Conservation (phyloP, 352 stramenopile genomes). For the Globisporangium okanoganense region DNA sequence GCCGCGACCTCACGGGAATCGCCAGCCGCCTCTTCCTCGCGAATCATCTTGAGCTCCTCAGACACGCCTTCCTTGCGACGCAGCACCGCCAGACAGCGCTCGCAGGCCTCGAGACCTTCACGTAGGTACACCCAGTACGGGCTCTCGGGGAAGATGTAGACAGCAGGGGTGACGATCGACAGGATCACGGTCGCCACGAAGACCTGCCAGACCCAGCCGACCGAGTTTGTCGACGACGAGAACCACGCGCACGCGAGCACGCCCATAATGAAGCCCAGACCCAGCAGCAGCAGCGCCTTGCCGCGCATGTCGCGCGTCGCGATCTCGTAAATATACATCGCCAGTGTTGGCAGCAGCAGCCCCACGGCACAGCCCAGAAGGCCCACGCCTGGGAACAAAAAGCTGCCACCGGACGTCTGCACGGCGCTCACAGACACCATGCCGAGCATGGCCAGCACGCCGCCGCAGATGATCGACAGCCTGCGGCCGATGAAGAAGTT, state of each 20-base stretch:
- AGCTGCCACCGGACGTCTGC: conserved; percentile 40
- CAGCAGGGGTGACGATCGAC: conserved; percentile 70
- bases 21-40: conserved; percentile 52
- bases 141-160: conserved; percentile 85
- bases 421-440: conserved; percentile 70
- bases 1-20: conserved; percentile 25
- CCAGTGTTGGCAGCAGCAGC: conserved; percentile 66
- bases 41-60: conserved; percentile 75
- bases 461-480: conserved; percentile 67
- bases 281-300: conserved; percentile 74
- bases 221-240: conserved; percentile 58
- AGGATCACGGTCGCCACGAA: conserved; percentile 77
- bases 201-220: conserved; percentile 84
- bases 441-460: conserved; percentile 59
- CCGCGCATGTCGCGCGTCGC: conserved; percentile 80
- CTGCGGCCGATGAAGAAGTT: conserved; percentile 77
- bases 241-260: conserved; percentile 65
- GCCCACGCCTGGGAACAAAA: conserved; percentile 61
- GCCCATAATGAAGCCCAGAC: conserved; percentile 63
- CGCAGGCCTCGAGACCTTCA: conserved; percentile 67
- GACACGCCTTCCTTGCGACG: conserved; percentile 73
- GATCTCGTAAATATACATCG: conserved; percentile 87
- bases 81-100: conserved; percentile 65
- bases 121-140: conserved; percentile 84
- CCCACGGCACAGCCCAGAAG: conserved; percentile 55